Conservation (phyloP, 2,329 filamentous ascomycete species). For the Trichoderma semiorbis region DNA sequence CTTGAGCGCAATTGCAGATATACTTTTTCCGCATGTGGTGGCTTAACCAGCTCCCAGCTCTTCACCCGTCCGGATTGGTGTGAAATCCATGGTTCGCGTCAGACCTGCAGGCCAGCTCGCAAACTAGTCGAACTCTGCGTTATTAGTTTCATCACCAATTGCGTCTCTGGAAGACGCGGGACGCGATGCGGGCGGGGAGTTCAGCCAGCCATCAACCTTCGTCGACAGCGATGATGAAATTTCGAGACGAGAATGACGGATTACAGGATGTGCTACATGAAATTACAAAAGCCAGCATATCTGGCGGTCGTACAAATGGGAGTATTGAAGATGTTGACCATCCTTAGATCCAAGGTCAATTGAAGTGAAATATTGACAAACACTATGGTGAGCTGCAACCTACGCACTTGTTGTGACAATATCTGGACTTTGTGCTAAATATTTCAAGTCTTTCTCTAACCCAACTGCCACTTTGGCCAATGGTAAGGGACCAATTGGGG, state of each 20-base stretch:
- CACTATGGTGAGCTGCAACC: neutral
- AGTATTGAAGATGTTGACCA: neutral
- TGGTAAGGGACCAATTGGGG: neutral
- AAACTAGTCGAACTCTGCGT: slow-evolving; percentile 3
- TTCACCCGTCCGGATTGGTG: neutral
- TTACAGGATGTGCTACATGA: neutral
- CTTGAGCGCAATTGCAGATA: neutral
- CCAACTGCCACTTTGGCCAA: neutral
- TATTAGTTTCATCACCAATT: neutral
- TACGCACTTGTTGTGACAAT: neutral
- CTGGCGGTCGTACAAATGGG: neutral
- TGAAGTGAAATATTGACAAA: neutral
- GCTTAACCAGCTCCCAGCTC: neutral
- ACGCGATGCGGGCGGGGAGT: neutral
- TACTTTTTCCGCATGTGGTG: neutral
- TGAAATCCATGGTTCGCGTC: neutral
- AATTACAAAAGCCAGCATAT: neutral
- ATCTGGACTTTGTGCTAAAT: neutral
- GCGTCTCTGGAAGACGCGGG: neutral
- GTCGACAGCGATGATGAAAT: neutral
- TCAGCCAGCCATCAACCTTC: neutral
- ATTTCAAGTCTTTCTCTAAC: neutral
- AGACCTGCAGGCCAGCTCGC: neutral
- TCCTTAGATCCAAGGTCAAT: neutral
- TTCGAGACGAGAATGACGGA: neutral